Conservation (phyloP, 2,329 filamentous ascomycete genomes). For the Lachnum nothofagi region DNA sequence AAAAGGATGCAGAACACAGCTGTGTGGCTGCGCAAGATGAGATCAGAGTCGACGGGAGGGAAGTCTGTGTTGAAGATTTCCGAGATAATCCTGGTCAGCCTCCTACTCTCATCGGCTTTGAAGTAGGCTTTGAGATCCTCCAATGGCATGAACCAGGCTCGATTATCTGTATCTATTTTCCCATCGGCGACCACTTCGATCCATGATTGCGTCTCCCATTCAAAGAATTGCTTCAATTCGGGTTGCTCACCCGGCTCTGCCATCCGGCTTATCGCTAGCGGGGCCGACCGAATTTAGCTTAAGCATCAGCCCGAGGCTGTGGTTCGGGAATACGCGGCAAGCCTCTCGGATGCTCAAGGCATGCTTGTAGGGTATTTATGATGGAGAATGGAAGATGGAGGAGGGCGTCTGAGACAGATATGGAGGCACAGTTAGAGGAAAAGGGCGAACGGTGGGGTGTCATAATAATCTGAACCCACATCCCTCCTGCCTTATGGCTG, state of each 20-base stretch:
- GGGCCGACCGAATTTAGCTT: not conserved
- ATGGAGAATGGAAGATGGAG: too few relatives aligned
- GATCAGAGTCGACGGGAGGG: constrained; percentile 18
- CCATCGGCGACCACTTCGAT: constrained; percentile 17
- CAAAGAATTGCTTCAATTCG: constrained; percentile 20
- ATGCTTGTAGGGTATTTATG: too few relatives aligned
- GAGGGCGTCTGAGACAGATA: too few relatives aligned
- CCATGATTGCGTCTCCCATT: constrained; percentile 19
- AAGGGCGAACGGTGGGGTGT: not conserved
- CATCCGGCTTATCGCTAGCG: constrained; percentile 4
- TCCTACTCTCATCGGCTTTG: constrained; percentile 11
- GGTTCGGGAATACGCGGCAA: too few relatives aligned
- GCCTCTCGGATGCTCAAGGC: too few relatives aligned
- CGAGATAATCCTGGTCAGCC: constrained; percentile 13
- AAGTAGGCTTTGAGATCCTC: constrained; percentile 20
- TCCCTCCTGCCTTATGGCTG: not conserved
- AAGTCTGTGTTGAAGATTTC: constrained; percentile 18
- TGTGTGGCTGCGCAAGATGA: constrained; percentile 20
- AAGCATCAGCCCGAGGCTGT: too few relatives aligned
- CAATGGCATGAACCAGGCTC: constrained; percentile 20
- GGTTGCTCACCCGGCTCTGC: constrained; percentile 7
- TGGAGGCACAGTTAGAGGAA: not conserved
- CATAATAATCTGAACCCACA: not conserved
- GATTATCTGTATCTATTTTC: constrained; percentile 12
- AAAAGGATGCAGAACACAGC: constrained; percentile 13